These are phyloP conservation scores for Sindora glabra DNA, from an alignment of 306 rosid species.

Conservation along the genomic window DNA sequence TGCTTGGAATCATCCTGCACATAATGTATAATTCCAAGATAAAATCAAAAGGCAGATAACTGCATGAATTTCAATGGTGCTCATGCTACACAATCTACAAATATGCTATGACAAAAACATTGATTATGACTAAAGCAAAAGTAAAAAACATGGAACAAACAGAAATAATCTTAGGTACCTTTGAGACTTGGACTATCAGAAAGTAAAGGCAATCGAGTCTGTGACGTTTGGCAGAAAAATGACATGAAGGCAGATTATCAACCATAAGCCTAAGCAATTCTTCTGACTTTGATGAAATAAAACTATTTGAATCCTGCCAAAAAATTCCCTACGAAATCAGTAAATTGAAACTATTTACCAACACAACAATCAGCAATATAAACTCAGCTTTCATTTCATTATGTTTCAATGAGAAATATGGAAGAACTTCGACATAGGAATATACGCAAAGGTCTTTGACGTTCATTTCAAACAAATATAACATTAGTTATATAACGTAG, in stretches of 20 bases:
- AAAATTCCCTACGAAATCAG: too few species aligned
- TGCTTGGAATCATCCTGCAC: too few species aligned
- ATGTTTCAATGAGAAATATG: too few species aligned
- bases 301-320: constrained; percentile 50
- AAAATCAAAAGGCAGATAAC: too few species aligned
- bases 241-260: too few species aligned
- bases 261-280: constrained; percentile 53
- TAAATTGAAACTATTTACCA: constrained; percentile 2
- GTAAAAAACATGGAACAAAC: neutral
- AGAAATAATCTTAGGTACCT: constrained; percentile 27
- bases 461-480: neutral
- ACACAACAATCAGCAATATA: neutral
- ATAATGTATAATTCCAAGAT: too few species aligned
- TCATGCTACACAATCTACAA: too few species aligned
- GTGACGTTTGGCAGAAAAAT: too few species aligned
- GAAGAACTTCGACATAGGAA: neutral
- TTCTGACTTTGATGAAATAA: constrained; percentile 47
- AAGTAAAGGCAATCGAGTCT: constrained; percentile 86
- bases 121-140: too few species aligned
- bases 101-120: too few species aligned
- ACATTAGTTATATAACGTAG: neutral
- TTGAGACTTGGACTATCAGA: constrained; percentile 52
- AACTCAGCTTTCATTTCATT: neutral
- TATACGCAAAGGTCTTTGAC: neutral
- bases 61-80: too few species aligned